Evolutionary conservation across 2,329 filamentous ascomycete genomes (phyloP).

Genomic region (Chrysoporthe puriensis): DNA sequence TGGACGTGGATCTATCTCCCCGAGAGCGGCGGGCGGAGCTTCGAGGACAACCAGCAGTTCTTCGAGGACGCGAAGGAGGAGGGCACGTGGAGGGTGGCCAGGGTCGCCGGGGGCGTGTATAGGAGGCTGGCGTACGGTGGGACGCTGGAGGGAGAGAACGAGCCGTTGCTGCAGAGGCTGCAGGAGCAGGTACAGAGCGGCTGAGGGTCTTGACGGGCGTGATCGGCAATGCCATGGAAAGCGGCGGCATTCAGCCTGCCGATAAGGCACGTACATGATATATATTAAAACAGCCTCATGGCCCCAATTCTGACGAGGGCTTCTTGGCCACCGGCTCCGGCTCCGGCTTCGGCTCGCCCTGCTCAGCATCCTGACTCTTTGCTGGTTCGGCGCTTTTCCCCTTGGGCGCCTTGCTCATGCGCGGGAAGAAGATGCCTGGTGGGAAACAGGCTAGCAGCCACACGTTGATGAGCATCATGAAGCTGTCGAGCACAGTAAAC

Average conservation of each 20-base stretch:
- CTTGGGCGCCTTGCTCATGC: slow-evolving; percentile 46
- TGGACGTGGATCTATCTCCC: slow-evolving; percentile 57
- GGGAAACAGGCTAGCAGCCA: slow-evolving; percentile 56
- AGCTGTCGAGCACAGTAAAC: slow-evolving; percentile 62
- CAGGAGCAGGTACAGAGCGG: slow-evolving; percentile 25
- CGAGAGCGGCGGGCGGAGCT: slow-evolving; percentile 60
- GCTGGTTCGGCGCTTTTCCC: slow-evolving; percentile 30
- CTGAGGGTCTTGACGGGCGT: not conserved
- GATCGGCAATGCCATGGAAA: not conserved
- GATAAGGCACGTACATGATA: not conserved
- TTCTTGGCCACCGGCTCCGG: slow-evolving; percentile 10
- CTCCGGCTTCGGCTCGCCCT: slow-evolving; percentile 20
- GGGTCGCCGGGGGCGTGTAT: slow-evolving; percentile 56
- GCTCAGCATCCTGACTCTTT: slow-evolving; percentile 33
- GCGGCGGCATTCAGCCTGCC: not conserved
- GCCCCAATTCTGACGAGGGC: not conserved
- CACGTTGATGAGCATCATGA: slow-evolving; percentile 55
- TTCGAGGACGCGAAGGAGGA: slow-evolving; percentile 56
- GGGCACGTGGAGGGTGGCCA: slow-evolving; percentile 56
- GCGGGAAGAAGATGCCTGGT: slow-evolving; percentile 59
- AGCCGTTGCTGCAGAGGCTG: slow-evolving; percentile 27
- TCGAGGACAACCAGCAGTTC: slow-evolving; percentile 64
- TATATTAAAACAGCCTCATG: not conserved
- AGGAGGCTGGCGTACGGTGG: slow-evolving; percentile 23
- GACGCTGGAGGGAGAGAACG: slow-evolving; percentile 22